These are phyloP conservation scores for Cryptosporidium meleagridis DNA, from an alignment of 169 alveolate genomes.

Conservation along the genomic window DNA sequence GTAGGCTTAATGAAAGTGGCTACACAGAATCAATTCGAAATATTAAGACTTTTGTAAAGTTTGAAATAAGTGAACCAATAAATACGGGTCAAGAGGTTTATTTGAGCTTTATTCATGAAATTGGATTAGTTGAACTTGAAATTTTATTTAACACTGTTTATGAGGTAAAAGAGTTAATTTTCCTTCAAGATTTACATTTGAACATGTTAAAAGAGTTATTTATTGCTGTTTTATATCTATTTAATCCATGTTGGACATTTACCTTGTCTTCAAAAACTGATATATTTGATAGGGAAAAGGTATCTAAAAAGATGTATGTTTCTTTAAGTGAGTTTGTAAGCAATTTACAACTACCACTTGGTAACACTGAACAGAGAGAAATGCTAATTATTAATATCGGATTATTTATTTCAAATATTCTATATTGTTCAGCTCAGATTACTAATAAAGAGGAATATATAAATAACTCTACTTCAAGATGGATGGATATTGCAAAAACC, in stretches of 20 bases:
- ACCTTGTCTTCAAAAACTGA: background rate
- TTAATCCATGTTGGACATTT: slow-evolving; percentile 21
- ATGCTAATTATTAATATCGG: slow-evolving; percentile 13
- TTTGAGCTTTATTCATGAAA: background rate
- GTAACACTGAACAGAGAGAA: background rate
- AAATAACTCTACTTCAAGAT: background rate
- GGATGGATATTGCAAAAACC: slow-evolving; percentile 17
- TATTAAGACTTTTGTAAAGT: background rate
- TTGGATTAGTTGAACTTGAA: background rate
- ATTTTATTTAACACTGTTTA: background rate
- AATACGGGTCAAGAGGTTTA: background rate
- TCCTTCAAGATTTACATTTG: background rate
- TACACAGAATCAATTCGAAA: background rate
- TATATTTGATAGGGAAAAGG: background rate
- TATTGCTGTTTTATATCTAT: background rate
- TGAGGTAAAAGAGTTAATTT: background rate
- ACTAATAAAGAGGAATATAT: background rate
- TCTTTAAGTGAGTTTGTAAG: background rate
- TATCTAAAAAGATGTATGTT: background rate
- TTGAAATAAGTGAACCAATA: background rate
- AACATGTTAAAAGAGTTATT: background rate
- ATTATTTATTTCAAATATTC: slow-evolving; percentile 20
- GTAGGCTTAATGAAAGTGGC: too few relatives aligned
- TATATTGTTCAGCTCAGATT: background rate
- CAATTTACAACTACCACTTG: background rate